Percentiles rank a stretch among this genome's conserved stretches.
phyloP scores from a whole-genome alignment of 1,284 basidiomycete species.

The Lentinula novae-zelandiae region DNA sequence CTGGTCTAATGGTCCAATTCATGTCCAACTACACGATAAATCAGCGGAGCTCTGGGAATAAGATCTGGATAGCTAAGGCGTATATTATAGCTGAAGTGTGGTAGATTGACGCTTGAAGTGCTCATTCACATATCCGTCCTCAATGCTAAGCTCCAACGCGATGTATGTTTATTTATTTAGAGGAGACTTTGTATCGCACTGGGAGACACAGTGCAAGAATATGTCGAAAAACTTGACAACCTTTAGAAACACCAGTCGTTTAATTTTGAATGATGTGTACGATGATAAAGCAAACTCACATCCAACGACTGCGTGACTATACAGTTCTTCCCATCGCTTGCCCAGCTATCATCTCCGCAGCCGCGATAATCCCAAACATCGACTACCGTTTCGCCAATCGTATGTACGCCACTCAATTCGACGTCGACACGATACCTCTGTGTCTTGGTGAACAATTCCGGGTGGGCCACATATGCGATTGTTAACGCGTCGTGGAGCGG shows the following conservation, averaged over 20 bases:
- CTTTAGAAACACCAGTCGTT: conserved; percentile 30
- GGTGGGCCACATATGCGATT: conserved; percentile 65
- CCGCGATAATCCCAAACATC: conserved; percentile 63
- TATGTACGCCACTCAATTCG: conserved; percentile 61
- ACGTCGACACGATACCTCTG: conserved; percentile 72
- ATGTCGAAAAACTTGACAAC: conserved; percentile 61
- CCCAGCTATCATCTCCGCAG: conserved; percentile 57
- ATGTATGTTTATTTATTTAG: conserved; percentile 30
- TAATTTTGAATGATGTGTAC: background rate
- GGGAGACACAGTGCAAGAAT: conserved; percentile 55
- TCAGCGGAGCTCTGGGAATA: too few relatives aligned
- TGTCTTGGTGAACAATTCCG: conserved; percentile 52
- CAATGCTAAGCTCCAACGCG: too few relatives aligned
- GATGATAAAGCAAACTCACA: conserved; percentile 35
- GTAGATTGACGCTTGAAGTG: too few relatives aligned
- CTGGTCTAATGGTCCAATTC: too few relatives aligned
- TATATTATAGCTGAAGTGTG: too few relatives aligned
- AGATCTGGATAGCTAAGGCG: too few relatives aligned
- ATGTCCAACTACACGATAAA: too few relatives aligned
- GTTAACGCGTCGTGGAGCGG: conserved; percentile 83
- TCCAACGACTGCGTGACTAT: conserved; percentile 62
- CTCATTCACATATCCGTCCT: too few relatives aligned
- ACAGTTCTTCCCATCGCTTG: conserved; percentile 67
- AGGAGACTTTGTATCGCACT: conserved; percentile 57
- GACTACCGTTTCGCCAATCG: conserved; percentile 72